A percentile compares a stretch with the other conserved stretches of the same genome.
phyloP scores from a whole-genome alignment of 1,139 yeast species.

The Lodderomyces parapsilosis region DNA sequence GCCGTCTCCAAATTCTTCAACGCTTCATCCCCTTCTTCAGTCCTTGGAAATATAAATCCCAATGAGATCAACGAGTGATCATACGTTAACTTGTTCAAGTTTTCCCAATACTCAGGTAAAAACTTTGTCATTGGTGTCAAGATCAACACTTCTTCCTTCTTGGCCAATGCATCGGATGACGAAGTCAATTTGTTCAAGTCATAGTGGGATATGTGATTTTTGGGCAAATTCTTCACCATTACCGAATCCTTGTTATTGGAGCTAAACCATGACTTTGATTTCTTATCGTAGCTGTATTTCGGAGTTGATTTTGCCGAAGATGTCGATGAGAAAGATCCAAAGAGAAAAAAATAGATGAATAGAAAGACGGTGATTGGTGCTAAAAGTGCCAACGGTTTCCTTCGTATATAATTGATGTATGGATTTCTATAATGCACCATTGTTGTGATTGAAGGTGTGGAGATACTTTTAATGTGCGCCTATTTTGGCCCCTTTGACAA shows the following conservation, averaged over 20 bases:
- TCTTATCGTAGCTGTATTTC: slow-evolving; percentile 52
- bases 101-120: slow-evolving; percentile 83
- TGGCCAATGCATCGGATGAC: slow-evolving; percentile 65
- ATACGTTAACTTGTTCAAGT: slow-evolving; percentile 67
- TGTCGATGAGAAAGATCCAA: slow-evolving; percentile 27
- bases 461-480: not conserved
- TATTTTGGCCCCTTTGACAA: not conserved
- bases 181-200: slow-evolving; percentile 76
- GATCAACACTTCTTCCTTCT: slow-evolving; percentile 78
- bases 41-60: slow-evolving; percentile 89
- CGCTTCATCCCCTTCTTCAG: slow-evolving; percentile 75
- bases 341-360: slow-evolving; percentile 42
- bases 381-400: slow-evolving; percentile 50
- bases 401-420: slow-evolving; percentile 55
- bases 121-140: slow-evolving; percentile 89
- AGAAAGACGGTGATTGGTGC: slow-evolving; percentile 46
- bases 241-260: slow-evolving; percentile 39
- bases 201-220: slow-evolving; percentile 80
- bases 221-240: slow-evolving; percentile 62
- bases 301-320: slow-evolving; percentile 18
- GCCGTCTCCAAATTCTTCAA: slow-evolving; percentile 68
- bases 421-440: slow-evolving; percentile 25
- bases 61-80: slow-evolving; percentile 83
- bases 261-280: slow-evolving; percentile 45
- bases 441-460: not conserved